Conservation (phyloP, 2,329 filamentous ascomycete genomes). For the Madurella fahalii region DNA sequence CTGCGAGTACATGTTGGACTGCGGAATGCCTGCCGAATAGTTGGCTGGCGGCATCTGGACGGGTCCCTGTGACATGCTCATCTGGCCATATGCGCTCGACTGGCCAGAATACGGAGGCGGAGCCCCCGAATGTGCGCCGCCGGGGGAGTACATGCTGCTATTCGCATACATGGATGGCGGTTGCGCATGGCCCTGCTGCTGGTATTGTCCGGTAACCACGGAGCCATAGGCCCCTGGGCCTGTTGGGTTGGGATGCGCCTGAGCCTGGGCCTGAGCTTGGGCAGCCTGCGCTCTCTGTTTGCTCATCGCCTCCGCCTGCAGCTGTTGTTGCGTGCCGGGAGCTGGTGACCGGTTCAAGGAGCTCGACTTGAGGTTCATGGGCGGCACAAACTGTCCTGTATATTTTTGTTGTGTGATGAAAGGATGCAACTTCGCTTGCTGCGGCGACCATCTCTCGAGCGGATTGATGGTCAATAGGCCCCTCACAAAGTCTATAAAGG, state of each 20-base stretch:
- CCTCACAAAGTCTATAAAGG: conserved; percentile 97
- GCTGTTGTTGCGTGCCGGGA: conserved; percentile 90
- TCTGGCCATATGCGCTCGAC: conserved; percentile 65
- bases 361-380: conserved; percentile 91
- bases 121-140: conserved; percentile 50
- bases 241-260: conserved; percentile 65
- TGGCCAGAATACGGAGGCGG: conserved; percentile 80
- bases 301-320: conserved; percentile 88
- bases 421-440: conserved; percentile 93
- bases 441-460: conserved; percentile 93
- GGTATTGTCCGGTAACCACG: conserved; percentile 47
- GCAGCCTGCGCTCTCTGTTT: conserved; percentile 79
- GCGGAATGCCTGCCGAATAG: conserved; percentile 50
- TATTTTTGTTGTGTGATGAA: conserved; percentile 99
- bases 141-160: conserved; percentile 73
- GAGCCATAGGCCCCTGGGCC: conserved; percentile 61
- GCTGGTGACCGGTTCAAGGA: conserved; percentile 82
- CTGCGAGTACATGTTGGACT: conserved; percentile 60
- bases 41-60: conserved; percentile 63
- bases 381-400: conserved; percentile 91
- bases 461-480: conserved; percentile 92
- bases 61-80: conserved; percentile 65
- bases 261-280: conserved; percentile 61
- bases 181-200: conserved; percentile 43
- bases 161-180: conserved; percentile 71